phyloP scores from a whole-genome alignment of 495 filamentous ascomycete species.

The Penicillium paradoxum region DNA sequence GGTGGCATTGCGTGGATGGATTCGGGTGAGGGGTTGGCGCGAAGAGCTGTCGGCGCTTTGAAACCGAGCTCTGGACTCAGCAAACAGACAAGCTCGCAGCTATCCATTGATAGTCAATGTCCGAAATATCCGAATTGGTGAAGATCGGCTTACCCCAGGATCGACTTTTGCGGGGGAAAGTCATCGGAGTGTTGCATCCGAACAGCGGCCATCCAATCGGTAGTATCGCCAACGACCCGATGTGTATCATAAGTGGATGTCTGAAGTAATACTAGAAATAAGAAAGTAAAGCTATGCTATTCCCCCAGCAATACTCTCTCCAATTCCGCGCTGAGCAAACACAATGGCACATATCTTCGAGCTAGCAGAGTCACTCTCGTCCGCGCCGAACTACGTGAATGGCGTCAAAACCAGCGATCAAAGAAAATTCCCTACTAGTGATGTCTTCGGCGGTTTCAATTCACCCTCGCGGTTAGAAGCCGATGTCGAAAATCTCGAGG shows the following conservation, averaged over 20 bases:
- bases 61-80: too few relatives aligned
- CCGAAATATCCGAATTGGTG: neutral
- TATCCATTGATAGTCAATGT: too few relatives aligned
- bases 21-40: too few relatives aligned
- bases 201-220: neutral
- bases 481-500: slow-evolving; percentile 3
- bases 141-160: neutral
- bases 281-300: too few relatives aligned
- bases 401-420: neutral
- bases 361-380: neutral
- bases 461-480: neutral
- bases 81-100: too few relatives aligned
- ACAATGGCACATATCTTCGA: neutral
- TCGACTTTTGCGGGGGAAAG: neutral
- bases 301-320: too few relatives aligned
- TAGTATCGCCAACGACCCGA: too few relatives aligned
- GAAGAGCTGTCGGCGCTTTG: too few relatives aligned
- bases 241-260: too few relatives aligned
- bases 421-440: neutral
- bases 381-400: neutral
- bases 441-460: neutral
- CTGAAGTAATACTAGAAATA: too few relatives aligned
- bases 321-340: neutral
- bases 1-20: too few relatives aligned
- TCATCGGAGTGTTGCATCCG: neutral